Evolutionary conservation across 257 asterid genomes (phyloP), one percentile per base, ranked within the genome.

Genomic region (Capsicum pubescens): DNA sequence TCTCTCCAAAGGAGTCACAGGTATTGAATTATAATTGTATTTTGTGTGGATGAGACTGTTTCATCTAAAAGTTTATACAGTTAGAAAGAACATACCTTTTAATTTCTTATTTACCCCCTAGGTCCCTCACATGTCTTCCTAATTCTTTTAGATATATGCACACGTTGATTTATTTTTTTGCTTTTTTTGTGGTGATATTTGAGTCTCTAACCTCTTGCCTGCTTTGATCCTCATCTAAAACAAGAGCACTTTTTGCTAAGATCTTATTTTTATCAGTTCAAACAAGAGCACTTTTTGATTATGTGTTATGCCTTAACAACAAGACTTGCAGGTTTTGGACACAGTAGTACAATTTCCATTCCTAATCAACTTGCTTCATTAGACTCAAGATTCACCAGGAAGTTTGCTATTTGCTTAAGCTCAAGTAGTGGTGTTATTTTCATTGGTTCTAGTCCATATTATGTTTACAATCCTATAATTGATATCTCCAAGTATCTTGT

Each of bases 271-370:
- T 12, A 55, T 0, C 16, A 5, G 61, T 57, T 15, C 7, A n/a
- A 58, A 17, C 42, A 36, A 16, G 26, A 6, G 26, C 64, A 58
- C 3, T 58, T 58, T 32, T 64, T 64, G 14, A 35, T 67, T 67
- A 39, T 66, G 1, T 7, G 1, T 14, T 15, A 66, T 32, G n/a
- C 26, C 6, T 66, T 4, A 32, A 66, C 17, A 7, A 32, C 13
- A 26, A 86, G 86, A 6, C 69, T 83, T 80, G 86, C 84, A 48
- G 86, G 88, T 44, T 72, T 83, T 17, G 82, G 86, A 3, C 21
- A 68, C 13, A 36, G 50, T 42, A 69, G 76, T 10, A 46, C 59
- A 15, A 61, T 86, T 16, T 81, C 84, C 15, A 10, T 86, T 17
- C 86, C 88, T 56, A 67, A 83, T 66, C 86, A 77, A 26, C 32